A percentile compares a stretch with the other conserved stretches of the same genome.
phyloP scores from a whole-genome alignment of 2,329 filamentous ascomycete species.

The Aspergillus sp. region DNA sequence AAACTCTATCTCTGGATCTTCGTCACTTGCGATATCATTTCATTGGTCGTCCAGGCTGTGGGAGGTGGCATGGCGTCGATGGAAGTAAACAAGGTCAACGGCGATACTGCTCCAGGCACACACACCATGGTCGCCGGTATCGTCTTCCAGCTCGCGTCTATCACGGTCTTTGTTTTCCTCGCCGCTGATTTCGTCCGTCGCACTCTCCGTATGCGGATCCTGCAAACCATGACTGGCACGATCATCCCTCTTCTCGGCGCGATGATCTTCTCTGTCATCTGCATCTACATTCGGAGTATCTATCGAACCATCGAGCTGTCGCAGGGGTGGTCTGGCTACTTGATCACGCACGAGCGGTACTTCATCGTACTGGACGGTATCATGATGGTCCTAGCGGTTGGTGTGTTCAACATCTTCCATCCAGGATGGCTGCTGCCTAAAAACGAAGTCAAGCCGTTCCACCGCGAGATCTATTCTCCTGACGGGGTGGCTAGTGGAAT shows the following conservation, averaged over 20 bases:
- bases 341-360: constrained; percentile 54
- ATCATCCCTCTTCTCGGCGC: constrained; percentile 39
- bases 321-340: constrained; percentile 53
- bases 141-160: constrained; percentile 59
- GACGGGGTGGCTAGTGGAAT: constrained; percentile 4
- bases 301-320: constrained; percentile 55
- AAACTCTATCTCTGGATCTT: constrained; percentile 53
- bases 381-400: constrained; percentile 53
- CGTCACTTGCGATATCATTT: constrained; percentile 57
- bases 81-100: constrained; percentile 47
- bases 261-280: constrained; percentile 45
- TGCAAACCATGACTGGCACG: constrained; percentile 28
- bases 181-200: constrained; percentile 52
- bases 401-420: constrained; percentile 49
- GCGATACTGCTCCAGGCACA: constrained; percentile 52
- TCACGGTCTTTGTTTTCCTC: constrained; percentile 55
- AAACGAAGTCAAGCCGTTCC: constrained; percentile 14
- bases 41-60: constrained; percentile 58
- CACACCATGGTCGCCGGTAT: constrained; percentile 58
- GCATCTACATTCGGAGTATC: constrained; percentile 52
- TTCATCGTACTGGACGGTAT: constrained; percentile 54
- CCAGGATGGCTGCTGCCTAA: constrained; percentile 45
- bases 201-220: constrained; percentile 27
- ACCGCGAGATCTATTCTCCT: constrained; percentile 12
- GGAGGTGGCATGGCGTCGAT: constrained; percentile 56